A percentile compares a stretch with the other conserved stretches of the same genome.
Conservation (phyloP, 176 grass and related monocot genomes). For the Microstegium vimineum region DNA sequence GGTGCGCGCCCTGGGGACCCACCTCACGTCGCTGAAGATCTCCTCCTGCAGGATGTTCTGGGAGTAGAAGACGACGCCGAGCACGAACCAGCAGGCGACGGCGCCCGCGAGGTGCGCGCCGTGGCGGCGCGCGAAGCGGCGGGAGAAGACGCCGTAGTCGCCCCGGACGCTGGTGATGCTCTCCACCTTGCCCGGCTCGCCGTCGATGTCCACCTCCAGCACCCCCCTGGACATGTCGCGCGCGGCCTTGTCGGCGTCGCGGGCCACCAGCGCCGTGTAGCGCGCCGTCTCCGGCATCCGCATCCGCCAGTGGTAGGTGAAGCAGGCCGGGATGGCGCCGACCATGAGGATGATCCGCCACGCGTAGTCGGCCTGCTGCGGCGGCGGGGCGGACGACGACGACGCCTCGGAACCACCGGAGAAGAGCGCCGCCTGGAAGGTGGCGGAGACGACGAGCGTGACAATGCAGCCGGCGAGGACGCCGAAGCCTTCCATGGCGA, state of each 20-base stretch:
- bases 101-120: constrained; percentile 54
- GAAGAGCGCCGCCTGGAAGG: constrained; percentile 41
- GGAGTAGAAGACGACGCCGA: constrained; percentile 84
- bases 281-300: constrained; percentile 81
- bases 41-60: constrained; percentile 87
- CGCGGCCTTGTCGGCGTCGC: constrained; percentile 61
- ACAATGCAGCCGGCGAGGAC: constrained; percentile 54
- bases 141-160: constrained; percentile 49
- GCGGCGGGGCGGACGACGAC: constrained; percentile 48
- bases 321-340: constrained; percentile 58
- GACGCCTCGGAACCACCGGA: too few species aligned
- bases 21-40: constrained; percentile 59
- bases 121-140: constrained; percentile 43
- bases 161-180: background rate
- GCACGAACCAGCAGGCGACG: constrained; percentile 46
- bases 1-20: constrained; percentile 43
- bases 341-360: constrained; percentile 82
- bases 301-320: constrained; percentile 78
- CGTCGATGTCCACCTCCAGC: constrained; percentile 44
- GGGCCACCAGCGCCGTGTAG: constrained; percentile 75
- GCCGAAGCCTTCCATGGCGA: constrained; percentile 70
- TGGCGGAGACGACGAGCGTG: constrained; percentile 28
- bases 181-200: background rate
- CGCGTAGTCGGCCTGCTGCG: constrained; percentile 54
- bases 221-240: constrained; percentile 67